Percentiles rank a stretch among this genome's conserved stretches.
These are phyloP conservation scores for Colletotrichum liaoningense DNA, from an alignment of 2,329 filamentous ascomycete genomes.

Conservation along the genomic window DNA sequence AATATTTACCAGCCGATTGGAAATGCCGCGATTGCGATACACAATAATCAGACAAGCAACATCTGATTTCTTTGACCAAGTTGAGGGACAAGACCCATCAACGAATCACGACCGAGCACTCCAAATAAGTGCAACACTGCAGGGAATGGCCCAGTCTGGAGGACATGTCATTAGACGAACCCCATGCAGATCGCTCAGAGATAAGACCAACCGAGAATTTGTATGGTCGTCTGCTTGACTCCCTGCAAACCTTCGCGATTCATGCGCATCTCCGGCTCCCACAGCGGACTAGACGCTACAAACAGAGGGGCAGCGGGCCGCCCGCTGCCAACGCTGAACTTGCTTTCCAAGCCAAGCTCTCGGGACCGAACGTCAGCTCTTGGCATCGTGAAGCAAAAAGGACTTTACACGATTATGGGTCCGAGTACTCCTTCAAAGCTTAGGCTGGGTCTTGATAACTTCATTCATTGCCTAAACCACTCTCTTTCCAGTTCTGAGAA, in stretches of 20 bases:
- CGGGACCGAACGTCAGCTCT: background rate
- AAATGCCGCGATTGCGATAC: background rate
- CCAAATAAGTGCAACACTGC: background rate
- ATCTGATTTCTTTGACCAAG: background rate
- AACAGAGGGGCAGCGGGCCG: background rate
- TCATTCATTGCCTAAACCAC: background rate
- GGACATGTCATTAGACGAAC: background rate
- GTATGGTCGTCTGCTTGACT: background rate
- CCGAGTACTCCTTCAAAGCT: background rate
- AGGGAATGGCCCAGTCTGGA: background rate
- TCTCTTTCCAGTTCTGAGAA: background rate
- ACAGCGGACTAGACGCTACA: slow-evolving; percentile 11
- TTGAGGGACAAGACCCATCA: background rate
- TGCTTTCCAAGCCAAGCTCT: background rate
- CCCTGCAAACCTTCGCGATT: slow-evolving; percentile 17
- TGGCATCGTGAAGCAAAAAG: background rate
- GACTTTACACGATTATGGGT: background rate
- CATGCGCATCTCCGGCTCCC: slow-evolving; percentile 17
- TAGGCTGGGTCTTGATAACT: background rate
- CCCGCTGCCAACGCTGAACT: background rate
- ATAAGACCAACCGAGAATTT: background rate
- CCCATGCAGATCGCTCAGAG: background rate
- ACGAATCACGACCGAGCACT: background rate
- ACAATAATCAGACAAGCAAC: background rate
- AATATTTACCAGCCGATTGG: background rate